These are phyloP conservation scores for Zymoseptoria ardabiliae DNA, from an alignment of 2,329 filamentous ascomycete genomes.

Conservation along the genomic window DNA sequence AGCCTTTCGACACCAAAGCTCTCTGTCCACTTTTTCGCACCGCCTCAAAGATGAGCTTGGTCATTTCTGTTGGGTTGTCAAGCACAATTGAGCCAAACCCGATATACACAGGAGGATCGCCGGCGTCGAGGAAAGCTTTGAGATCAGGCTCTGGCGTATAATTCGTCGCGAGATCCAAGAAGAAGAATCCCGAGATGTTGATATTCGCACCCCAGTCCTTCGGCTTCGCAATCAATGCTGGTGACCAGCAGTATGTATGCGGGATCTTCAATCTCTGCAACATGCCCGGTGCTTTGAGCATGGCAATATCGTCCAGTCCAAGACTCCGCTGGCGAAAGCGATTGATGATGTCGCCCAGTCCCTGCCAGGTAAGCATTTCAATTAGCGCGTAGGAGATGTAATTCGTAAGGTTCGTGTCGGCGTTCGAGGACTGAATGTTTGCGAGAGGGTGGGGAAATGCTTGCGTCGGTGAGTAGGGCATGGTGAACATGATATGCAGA, in stretches of 20 bases:
- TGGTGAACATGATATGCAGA: constrained; percentile 85
- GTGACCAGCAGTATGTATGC: constrained; percentile 89
- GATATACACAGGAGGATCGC: constrained; percentile 70
- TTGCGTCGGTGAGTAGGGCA: constrained; percentile 85
- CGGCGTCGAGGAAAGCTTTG: constrained; percentile 57
- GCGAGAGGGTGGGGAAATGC: constrained; percentile 81
- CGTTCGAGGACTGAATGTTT: constrained; percentile 69
- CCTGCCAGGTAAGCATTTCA: constrained; percentile 91
- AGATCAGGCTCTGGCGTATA: constrained; percentile 62
- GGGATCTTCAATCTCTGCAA: constrained; percentile 69
- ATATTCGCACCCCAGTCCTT: constrained; percentile 68
- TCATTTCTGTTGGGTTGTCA: constrained; percentile 65
- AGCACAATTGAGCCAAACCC: constrained; percentile 80
- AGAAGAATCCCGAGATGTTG: constrained; percentile 68
- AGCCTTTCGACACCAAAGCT: constrained; percentile 49
- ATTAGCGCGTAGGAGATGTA: constrained; percentile 78
- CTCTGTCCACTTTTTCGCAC: constrained; percentile 47
- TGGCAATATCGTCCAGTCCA: constrained; percentile 67
- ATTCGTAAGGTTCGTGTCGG: constrained; percentile 69
- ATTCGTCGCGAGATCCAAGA: constrained; percentile 59
- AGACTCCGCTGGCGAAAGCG: constrained; percentile 69
- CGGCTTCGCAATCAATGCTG: constrained; percentile 69
- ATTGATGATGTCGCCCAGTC: constrained; percentile 84
- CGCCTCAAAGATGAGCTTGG: constrained; percentile 64
- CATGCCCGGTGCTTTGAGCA: constrained; percentile 77